These are phyloP conservation scores for Suillus americanus DNA, from an alignment of 768 basidiomycete genomes.

Conservation along the genomic window DNA sequence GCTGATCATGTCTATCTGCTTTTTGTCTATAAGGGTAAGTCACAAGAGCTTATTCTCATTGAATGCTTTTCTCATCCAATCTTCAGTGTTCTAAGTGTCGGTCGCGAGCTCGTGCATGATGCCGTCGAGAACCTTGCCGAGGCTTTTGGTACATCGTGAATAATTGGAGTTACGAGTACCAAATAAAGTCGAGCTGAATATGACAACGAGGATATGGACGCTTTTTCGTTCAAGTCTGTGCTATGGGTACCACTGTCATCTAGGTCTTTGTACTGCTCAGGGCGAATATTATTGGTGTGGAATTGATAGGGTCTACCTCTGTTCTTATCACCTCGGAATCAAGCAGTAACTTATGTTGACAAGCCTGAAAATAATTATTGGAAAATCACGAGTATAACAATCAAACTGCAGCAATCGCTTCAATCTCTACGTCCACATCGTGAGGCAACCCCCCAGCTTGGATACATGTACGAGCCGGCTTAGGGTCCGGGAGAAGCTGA, in stretches of 20 bases:
- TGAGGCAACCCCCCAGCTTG: conserved; percentile 68
- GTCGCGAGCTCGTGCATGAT: conserved; percentile 38
- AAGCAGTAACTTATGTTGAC: not conserved
- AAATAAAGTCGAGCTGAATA: not conserved
- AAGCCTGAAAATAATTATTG: not conserved
- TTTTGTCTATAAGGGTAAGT: conserved; percentile 22
- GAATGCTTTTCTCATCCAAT: conserved; percentile 13
- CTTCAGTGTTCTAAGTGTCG: conserved; percentile 36
- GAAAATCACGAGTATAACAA: not conserved
- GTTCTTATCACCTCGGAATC: not conserved
- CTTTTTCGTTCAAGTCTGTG: not conserved
- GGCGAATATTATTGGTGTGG: not conserved
- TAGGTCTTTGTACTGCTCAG: not conserved
- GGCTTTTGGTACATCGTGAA: conserved; percentile 25
- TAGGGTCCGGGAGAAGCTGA: conserved; percentile 51
- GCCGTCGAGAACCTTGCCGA: conserved; percentile 34
- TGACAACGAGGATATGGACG: not conserved
- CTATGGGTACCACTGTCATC: not conserved
- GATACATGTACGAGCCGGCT: conserved; percentile 76
- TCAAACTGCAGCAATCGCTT: conserved; percentile 53
- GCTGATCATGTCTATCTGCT: not conserved
- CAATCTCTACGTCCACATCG: conserved; percentile 75
- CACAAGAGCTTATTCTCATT: not conserved
- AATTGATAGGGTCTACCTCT: not conserved
- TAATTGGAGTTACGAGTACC: not conserved